Base-by-base conservation (phyloP, 495 filamentous ascomycete species). In the Aspergillus heteromorphus region DNA sequence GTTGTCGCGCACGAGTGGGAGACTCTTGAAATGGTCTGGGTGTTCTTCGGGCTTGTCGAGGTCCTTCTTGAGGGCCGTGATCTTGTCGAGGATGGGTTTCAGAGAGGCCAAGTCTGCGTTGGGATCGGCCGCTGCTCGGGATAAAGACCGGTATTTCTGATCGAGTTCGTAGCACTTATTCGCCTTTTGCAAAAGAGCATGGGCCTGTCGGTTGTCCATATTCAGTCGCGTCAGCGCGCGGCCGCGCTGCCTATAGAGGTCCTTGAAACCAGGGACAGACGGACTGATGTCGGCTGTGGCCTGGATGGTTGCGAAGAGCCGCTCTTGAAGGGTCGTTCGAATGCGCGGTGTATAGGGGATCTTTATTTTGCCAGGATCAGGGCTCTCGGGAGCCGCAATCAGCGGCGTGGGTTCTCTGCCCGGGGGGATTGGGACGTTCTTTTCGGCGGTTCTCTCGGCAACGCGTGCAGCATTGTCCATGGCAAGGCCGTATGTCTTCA, bases 371-470 rank as follows among this genome's bases (percentile, higher is more conserved):
- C 55, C 59, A 4, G 43, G 45, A 8, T 61, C 36, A 0, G 61
- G 58, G 36, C 48, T 53, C 21, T 62, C 30, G 1, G 64, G 68
- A 2, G 65, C 68, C 6, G 59, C n/a, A n/a, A 61, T 31, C 10
- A 69, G 21, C 13, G 64, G 54, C 4, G 58, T 50, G 19, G 23
- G 13, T 56, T 69, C 68, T 49, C 80, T 67, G n/a, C 63, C 58
- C 1, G 58, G 29, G 1, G 78, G 80, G 20, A 71, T 64, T 21
- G 56, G 19, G 16, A 79, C 61, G 18, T 66, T 63, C 6, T 65
- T 51, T 40, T 74, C 62, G 11, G 64, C 58, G 38, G 67, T 62
- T 21, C 67, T 53, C 49, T 74, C 59, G 5, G 72, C 60, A 29
- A 78, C 72, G 17, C 67, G 66, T 10, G 65, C 59, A 6, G 70